Conservation (phyloP, 495 filamentous ascomycete species). For the Letharia lupina region DNA sequence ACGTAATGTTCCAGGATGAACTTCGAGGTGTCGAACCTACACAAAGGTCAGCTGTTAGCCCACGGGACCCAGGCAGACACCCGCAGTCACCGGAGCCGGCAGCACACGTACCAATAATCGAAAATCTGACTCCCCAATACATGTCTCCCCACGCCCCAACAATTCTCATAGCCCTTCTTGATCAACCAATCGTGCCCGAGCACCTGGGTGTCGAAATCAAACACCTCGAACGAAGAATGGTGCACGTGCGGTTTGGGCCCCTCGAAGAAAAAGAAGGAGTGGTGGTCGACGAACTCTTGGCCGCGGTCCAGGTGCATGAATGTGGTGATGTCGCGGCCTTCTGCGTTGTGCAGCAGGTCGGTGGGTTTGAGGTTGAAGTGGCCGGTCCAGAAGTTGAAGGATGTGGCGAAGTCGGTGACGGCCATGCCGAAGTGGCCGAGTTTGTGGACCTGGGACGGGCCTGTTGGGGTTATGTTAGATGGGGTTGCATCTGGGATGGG, state of each 20-base stretch:
- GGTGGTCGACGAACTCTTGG: slow-evolving; percentile 55
- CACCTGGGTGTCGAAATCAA: slow-evolving; percentile 67
- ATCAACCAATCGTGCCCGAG: slow-evolving; percentile 66
- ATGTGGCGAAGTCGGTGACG: slow-evolving; percentile 49
- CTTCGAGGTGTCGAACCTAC: slow-evolving; percentile 5
- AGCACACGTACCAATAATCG: slow-evolving; percentile 53
- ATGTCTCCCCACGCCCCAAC: slow-evolving; percentile 68
- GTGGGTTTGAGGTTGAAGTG: slow-evolving; percentile 60
- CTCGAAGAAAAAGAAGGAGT: slow-evolving; percentile 61
- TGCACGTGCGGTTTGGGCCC: slow-evolving; percentile 54
- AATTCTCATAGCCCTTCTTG: slow-evolving; percentile 53
- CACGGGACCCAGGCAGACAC: too few relatives aligned
- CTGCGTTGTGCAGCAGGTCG: slow-evolving; percentile 23
- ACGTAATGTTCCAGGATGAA: slow-evolving; percentile 46
- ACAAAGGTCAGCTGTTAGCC: background rate
- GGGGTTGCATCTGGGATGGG: background rate
- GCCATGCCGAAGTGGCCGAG: slow-evolving; percentile 65
- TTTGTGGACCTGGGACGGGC: slow-evolving; percentile 65
- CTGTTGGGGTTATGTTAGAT: slow-evolving; percentile 33
- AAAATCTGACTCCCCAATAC: slow-evolving; percentile 57
- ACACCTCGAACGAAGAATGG: slow-evolving; percentile 65
- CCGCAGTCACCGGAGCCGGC: background rate
- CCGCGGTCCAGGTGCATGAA: slow-evolving; percentile 63
- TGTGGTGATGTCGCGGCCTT: slow-evolving; percentile 38
- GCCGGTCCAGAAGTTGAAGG: slow-evolving; percentile 53